Evolutionary conservation across 176 grass and related monocot species (phyloP).

Genomic region (Calamus simplicifolius): DNA sequence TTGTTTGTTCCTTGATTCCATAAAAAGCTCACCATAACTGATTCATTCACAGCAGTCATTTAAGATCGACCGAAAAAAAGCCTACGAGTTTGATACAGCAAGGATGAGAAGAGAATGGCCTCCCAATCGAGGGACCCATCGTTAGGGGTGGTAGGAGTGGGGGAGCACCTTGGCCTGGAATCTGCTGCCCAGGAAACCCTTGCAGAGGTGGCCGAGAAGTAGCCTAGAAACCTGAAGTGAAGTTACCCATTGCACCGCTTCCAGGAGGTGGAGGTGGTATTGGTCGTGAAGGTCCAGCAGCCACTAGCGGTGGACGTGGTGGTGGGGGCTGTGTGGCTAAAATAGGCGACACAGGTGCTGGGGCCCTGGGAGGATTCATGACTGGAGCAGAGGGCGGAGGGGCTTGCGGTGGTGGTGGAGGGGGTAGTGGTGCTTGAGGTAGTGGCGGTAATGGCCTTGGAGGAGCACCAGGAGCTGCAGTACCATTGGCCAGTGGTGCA

Average conservation of each 20-base stretch:
- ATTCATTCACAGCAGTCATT: too few relatives aligned
- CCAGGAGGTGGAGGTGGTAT: constrained; percentile 55
- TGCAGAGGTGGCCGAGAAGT: constrained; percentile 44
- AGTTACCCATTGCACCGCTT: constrained; percentile 45
- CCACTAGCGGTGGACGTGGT: constrained; percentile 28
- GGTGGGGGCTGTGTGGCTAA: constrained; percentile 44
- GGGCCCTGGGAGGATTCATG: constrained; percentile 59
- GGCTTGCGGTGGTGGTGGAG: constrained; percentile 21
- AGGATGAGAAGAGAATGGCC: too few relatives aligned
- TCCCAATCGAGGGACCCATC: background rate
- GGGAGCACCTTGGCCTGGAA: constrained; percentile 13
- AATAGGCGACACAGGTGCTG: constrained; percentile 28
- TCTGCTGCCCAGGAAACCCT: constrained; percentile 54
- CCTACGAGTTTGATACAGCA: too few relatives aligned
- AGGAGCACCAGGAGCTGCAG: constrained; percentile 43
- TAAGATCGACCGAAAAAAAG: too few relatives aligned
- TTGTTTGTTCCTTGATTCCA: too few relatives aligned
- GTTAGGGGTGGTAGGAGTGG: constrained; percentile 1
- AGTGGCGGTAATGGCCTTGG: constrained; percentile 48
- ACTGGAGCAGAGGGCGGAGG: constrained; percentile 37
- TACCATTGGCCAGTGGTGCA: constrained; percentile 52
- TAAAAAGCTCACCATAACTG: too few relatives aligned
- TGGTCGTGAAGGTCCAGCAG: constrained; percentile 55
- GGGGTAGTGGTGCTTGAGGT: constrained; percentile 40
- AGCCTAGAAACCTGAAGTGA: constrained; percentile 39